Base-by-base conservation (phyloP, 345 rosid genomes). In the Ceriops zippeliana region DNA sequence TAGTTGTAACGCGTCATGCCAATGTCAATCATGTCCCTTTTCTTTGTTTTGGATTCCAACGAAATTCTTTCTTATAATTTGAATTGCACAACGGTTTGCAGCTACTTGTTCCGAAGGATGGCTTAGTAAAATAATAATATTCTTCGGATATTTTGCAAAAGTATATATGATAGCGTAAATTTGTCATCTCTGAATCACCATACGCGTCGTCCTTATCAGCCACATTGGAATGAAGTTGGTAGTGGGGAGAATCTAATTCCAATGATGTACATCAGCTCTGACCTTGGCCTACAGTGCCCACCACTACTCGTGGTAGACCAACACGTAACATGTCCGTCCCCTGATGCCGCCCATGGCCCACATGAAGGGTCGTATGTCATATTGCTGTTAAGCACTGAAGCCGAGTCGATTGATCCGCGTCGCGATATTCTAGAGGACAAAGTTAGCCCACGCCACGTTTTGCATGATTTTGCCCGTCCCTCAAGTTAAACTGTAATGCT, bases 241-340 rank as follows among this genome's bases (percentile, higher is more conserved):
- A 57, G 77, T 76, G 79, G 80, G 79, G 80, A 52, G 77, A 79
- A 74, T 82, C 75, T 68, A 42, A 15, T 11, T 42, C 49, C 49
- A 63, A 21, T 19, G 10, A 37, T 52, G 54, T 37, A 59, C 63
- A 58, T 74, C 62, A 61, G 24, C 19, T 34, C n/a, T 8, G 22
- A 13, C 26, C 28, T 21, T 15, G 62, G 47, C 26, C 49, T 11
- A 15, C 63, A 22, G 10, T 59, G 9, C 57, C 64, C 67, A 52
- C 74, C 71, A 13, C 69, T 66, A 32, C 22, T 65, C 15, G 49
- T 32, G 64, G 56, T 21, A 6, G 26, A 58, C 17, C 15, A 62
- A 51, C 47, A 3, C 52, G 1, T 7, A 62, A 51, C 47, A 3
- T 52, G 1, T 7, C 17, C 13, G 57, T 24, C 17, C 22, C 61